A percentile compares a stretch with the other conserved stretches of the same genome.
Conservation (phyloP, 2,329 filamentous ascomycete genomes). For the Xylaria sp. region DNA sequence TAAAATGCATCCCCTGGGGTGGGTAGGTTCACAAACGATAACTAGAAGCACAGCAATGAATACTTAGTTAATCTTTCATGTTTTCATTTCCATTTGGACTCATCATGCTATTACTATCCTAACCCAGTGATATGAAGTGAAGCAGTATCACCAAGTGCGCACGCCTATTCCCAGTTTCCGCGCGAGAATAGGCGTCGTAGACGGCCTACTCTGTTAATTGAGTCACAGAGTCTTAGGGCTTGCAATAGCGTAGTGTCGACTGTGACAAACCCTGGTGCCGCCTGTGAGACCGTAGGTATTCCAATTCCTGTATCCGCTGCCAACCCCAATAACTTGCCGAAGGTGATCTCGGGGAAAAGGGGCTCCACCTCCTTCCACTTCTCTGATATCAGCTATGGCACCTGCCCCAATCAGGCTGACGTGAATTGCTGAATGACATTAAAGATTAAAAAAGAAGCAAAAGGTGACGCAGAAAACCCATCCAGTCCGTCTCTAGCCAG, state of each 20-base stretch:
- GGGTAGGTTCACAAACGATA: too few relatives aligned
- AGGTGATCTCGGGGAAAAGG: neutral
- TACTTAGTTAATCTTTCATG: neutral
- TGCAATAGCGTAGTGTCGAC: too few relatives aligned
- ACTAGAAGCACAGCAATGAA: too few relatives aligned
- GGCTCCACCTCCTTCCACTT: neutral
- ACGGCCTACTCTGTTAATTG: too few relatives aligned
- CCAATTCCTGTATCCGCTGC: neutral
- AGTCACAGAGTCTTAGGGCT: too few relatives aligned
- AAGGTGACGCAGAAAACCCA: constrained; percentile 23
- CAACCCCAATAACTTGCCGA: neutral
- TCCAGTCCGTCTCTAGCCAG: constrained; percentile 35
- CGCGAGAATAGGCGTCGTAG: neutral
- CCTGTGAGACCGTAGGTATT: neutral
- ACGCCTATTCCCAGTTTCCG: constrained; percentile 1
- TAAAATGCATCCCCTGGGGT: too few relatives aligned
- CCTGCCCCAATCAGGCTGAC: neutral
- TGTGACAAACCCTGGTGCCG: too few relatives aligned
- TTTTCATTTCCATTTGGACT: constrained; percentile 13
- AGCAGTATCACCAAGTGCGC: constrained; percentile 3
- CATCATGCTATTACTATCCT: constrained; percentile 33
- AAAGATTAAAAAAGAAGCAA: constrained; percentile 34
- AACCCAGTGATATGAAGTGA: constrained; percentile 13
- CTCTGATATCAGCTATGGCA: constrained; percentile 1
- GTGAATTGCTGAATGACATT: constrained; percentile 28